Base-by-base conservation (phyloP, 139 green algal genomes). In the Pseudopediastrum boryanum region DNA sequence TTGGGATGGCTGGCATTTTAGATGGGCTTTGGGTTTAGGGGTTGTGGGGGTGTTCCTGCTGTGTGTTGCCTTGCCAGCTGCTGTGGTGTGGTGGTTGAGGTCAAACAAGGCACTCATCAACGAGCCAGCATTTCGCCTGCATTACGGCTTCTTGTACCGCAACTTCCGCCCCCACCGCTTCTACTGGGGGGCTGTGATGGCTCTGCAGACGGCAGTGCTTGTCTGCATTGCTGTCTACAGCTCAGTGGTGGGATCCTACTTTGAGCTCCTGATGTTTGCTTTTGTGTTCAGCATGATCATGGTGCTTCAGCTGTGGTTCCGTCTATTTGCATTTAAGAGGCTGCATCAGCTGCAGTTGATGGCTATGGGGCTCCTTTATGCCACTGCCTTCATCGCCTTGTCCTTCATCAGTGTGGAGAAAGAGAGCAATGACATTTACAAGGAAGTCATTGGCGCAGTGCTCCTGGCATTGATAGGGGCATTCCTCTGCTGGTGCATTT, bases 141-240 rank as follows among this genome's bases (percentile, higher is more conserved):
- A 74, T 13, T 74, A 19, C n/a, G 66, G 66, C 27, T 74, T 74
- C 66, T 29, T 74, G 5, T 74, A 42, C 43, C 42, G 42, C 42
- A 59, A 48, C n/a, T 74, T 58, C 66, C 16, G 43, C 27, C 66
- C 42, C 0, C 16, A 21, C 2, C 35, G 66, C 42, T 74, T 43
- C 66, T 74, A 27, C 6, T 74, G 23, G 8, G 66, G 58, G 66
- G 66, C 66, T 8, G 61, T 69, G 12, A 35, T 69, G 19, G 23
- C 61, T 6, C 33, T 42, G 27, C 61, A 42, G 19, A 69, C 61
- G n/a, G 61, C 43, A 13, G 61, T 69, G 61, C 27, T 69, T 31
- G 61, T 69, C 7, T 69, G 61, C 61, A 12, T 69, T 6, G 4
- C 8, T 39, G 66, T 74, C 13, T 74, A 61, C 41, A 39, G 42